A percentile compares a stretch with the other conserved stretches of the same genome.
Conservation (phyloP, 2,329 filamentous ascomycete genomes). For the Chaetomiaceae sp. region DNA sequence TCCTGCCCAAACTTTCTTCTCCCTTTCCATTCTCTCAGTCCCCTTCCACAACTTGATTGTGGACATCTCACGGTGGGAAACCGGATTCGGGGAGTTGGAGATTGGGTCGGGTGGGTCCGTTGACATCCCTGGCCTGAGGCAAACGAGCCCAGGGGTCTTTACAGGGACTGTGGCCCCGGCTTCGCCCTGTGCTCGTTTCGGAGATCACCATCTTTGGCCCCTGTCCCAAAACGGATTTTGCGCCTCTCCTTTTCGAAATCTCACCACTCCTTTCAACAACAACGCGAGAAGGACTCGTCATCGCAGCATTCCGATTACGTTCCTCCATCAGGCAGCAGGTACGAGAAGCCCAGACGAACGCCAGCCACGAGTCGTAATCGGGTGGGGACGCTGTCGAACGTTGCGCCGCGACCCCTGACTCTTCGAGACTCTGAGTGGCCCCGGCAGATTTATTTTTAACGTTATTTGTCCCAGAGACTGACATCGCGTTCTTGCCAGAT, state of each 20-base stretch:
- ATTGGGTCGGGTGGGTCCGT: slow-evolving; percentile 5
- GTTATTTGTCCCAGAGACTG: slow-evolving; percentile 19
- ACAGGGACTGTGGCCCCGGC: slow-evolving; percentile 8
- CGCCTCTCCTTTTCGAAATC: slow-evolving; percentile 1
- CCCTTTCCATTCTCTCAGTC: background rate
- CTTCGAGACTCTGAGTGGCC: slow-evolving; percentile 11
- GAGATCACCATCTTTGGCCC: slow-evolving; percentile 14
- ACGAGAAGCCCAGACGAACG: slow-evolving; percentile 9
- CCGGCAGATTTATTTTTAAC: slow-evolving; percentile 21
- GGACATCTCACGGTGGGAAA: slow-evolving; percentile 11
- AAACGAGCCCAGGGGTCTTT: slow-evolving; percentile 6
- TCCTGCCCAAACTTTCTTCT: slow-evolving; percentile 6
- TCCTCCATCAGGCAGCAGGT: slow-evolving; percentile 13
- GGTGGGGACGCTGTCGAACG: slow-evolving; percentile 1
- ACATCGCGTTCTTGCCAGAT: slow-evolving; percentile 28
- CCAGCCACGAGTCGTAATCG: slow-evolving; percentile 3
- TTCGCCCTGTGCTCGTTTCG: slow-evolving; percentile 15
- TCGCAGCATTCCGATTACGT: slow-evolving; percentile 13
- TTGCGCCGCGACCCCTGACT: slow-evolving; percentile 3
- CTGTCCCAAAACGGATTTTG: slow-evolving; percentile 10
- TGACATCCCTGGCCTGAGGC: background rate
- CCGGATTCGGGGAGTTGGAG: slow-evolving; percentile 12
- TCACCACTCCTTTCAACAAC: background rate
- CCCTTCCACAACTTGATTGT: slow-evolving; percentile 6
- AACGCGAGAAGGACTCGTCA: slow-evolving; percentile 10